Evolutionary conservation across 2,329 filamentous ascomycete species (phyloP).

Genomic region (Stachybotrys echinatus): DNA sequence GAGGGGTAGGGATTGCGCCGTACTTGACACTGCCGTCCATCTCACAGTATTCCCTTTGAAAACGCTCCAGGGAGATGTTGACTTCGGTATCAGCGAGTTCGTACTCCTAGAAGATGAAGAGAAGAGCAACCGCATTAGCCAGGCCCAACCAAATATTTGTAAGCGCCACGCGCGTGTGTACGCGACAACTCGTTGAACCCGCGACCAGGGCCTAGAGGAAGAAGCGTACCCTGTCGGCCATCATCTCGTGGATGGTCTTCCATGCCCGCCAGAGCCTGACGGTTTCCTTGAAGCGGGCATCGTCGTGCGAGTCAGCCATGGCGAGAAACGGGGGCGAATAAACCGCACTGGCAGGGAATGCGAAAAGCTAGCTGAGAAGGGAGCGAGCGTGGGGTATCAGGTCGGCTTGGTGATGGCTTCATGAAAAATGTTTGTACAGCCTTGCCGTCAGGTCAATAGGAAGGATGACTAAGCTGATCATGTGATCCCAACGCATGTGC

Average conservation of each 20-base stretch:
- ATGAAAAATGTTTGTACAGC: slow-evolving; percentile 2
- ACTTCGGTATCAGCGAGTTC: slow-evolving; percentile 86
- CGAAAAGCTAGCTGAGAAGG: neutral
- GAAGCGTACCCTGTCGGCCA: slow-evolving; percentile 71
- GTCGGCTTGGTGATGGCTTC: neutral
- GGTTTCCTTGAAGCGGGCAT: slow-evolving; percentile 46
- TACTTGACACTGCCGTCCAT: slow-evolving; percentile 73
- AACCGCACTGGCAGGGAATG: too few relatives aligned
- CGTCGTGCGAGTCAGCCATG: slow-evolving; percentile 39
- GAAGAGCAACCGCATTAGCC: neutral
- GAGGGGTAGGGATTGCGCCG: slow-evolving; percentile 19
- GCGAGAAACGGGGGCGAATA: neutral
- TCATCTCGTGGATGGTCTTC: slow-evolving; percentile 93
- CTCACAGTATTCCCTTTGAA: slow-evolving; percentile 66
- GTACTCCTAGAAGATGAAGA: slow-evolving; percentile 64
- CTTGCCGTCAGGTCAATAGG: neutral
- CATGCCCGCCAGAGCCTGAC: slow-evolving; percentile 87
- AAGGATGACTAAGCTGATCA: neutral
- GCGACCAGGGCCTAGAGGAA: neutral
- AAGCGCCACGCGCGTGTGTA: slow-evolving; percentile 3
- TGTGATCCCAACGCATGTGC: neutral
- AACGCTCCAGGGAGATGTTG: slow-evolving; percentile 78
- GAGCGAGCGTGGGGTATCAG: neutral
- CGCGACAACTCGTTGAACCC: neutral
- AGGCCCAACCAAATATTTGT: slow-evolving; percentile 9